These are phyloP conservation scores for Vitis labrusca DNA, from an alignment of 164 flowering plant species.

Conservation along the genomic window DNA sequence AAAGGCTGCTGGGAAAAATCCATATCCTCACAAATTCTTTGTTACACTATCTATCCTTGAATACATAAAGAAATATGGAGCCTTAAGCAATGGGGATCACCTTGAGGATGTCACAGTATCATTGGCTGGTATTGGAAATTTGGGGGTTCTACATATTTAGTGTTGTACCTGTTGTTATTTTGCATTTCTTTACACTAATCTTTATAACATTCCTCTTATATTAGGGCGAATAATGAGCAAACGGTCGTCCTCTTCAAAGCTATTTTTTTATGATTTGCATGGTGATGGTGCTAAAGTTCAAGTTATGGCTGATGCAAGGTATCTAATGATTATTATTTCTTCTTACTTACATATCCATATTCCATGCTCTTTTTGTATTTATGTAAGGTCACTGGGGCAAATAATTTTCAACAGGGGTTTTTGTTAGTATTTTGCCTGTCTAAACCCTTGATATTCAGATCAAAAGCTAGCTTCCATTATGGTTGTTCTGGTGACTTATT, in stretches of 20 bases:
- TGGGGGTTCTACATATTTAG: background rate
- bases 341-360: background rate
- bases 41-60: slow-evolving; percentile 58
- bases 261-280: slow-evolving; percentile 86
- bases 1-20: slow-evolving; percentile 64
- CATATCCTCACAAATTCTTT: slow-evolving; percentile 88
- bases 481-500: no score
- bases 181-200: background rate
- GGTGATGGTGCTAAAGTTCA: slow-evolving; percentile 79
- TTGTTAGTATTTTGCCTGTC: no score
- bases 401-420: background rate
- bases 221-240: slow-evolving; percentile 88
- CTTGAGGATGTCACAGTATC: slow-evolving; percentile 55
- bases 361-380: background rate
- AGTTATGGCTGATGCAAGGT: slow-evolving; percentile 95
- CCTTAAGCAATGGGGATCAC: slow-evolving; percentile 61
- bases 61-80: slow-evolving; percentile 54
- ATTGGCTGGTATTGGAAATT: slow-evolving; percentile 61
- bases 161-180: background rate
- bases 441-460: no score
- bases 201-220: slow-evolving; percentile 6
- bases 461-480: no score
- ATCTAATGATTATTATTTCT: background rate
- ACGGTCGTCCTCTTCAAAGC: slow-evolving; percentile 76
- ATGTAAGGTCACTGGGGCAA: background rate